A percentile compares a stretch with the other conserved stretches of the same genome.
phyloP scores from a whole-genome alignment of 768 basidiomycete species.

The Lactarius hatsudake region DNA sequence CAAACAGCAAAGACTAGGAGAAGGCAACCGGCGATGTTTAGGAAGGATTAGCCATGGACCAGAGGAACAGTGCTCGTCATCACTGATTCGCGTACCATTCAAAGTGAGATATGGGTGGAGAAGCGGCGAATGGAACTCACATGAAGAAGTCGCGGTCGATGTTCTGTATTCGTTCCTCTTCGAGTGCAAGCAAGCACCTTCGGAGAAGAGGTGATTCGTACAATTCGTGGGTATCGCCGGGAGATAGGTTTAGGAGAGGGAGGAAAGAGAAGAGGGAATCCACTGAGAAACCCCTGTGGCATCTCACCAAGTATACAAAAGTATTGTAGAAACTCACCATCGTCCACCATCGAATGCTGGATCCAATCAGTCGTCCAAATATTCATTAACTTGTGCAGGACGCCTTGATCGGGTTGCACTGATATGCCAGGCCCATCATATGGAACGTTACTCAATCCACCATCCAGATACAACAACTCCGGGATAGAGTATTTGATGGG shows the following conservation, averaged over 20 bases:
- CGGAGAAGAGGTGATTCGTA: conserved; percentile 60
- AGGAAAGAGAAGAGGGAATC: conserved; percentile 79
- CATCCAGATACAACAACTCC: conserved; percentile 70
- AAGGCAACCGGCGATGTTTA: conserved; percentile 31
- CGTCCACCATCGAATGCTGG: conserved; percentile 60
- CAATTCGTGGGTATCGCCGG: conserved; percentile 62
- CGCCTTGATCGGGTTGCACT: conserved; percentile 47
- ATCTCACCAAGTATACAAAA: conserved; percentile 9
- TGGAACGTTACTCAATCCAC: conserved; percentile 68
- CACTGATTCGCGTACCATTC: conserved; percentile 3
- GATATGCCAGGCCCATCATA: conserved; percentile 47
- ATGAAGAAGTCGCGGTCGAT: conserved; percentile 44
- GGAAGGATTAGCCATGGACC: conserved; percentile 40
- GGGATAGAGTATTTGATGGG: conserved; percentile 82
- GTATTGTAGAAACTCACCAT: conserved; percentile 45
- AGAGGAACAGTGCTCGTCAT: conserved; percentile 13
- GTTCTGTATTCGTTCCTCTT: conserved; percentile 41
- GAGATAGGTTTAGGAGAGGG: conserved; percentile 58
- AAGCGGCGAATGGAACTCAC: conserved; percentile 37
- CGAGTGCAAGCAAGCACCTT: conserved; percentile 48
- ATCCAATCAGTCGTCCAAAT: conserved; percentile 91
- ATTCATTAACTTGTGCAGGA: conserved; percentile 68
- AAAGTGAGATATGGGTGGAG: neutral
- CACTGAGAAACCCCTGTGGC: conserved; percentile 28
- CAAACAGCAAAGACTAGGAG: conserved; percentile 39